Percentiles rank a stretch among this genome's conserved stretches.
phyloP scores from a whole-genome alignment of 2,329 filamentous ascomycete species.

The Pseudogymnoascus verrucosus region DNA sequence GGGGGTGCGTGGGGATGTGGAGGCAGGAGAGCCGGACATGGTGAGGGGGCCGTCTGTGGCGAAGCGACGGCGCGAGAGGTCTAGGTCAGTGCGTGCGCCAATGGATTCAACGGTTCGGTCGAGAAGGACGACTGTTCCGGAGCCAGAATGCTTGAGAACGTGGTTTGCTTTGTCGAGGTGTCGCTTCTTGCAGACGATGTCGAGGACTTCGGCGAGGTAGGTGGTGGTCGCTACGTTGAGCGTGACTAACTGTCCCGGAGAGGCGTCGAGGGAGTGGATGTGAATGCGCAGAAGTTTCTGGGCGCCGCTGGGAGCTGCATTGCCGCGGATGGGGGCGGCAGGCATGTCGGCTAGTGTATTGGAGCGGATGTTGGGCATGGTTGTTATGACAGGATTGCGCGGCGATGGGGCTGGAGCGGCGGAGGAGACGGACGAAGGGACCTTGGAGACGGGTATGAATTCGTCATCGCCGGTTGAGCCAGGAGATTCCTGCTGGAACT shows the following conservation, averaged over 20 bases:
- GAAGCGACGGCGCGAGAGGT: slow-evolving; percentile 67
- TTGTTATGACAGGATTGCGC: slow-evolving; percentile 54
- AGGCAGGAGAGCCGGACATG: slow-evolving; percentile 58
- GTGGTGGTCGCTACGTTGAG: slow-evolving; percentile 74
- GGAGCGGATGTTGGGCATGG: slow-evolving; percentile 43
- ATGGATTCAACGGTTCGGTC: slow-evolving; percentile 75
- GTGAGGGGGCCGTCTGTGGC: slow-evolving; percentile 65
- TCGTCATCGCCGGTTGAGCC: slow-evolving; percentile 33
- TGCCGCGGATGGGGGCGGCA: slow-evolving; percentile 31
- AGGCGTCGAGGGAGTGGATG: slow-evolving; percentile 59
- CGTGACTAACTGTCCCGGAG: slow-evolving; percentile 65
- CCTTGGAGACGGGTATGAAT: slow-evolving; percentile 30
- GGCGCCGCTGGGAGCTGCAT: slow-evolving; percentile 45
- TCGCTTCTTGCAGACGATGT: slow-evolving; percentile 68
- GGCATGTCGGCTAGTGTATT: slow-evolving; percentile 51
- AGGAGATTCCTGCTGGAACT: slow-evolving; percentile 51
- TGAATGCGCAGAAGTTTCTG: slow-evolving; percentile 66
- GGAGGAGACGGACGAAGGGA: slow-evolving; percentile 33
- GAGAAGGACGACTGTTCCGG: slow-evolving; percentile 64
- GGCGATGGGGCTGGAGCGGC: slow-evolving; percentile 34
- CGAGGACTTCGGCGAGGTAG: slow-evolving; percentile 74
- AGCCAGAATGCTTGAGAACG: slow-evolving; percentile 68
- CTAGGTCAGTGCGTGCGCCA: slow-evolving; percentile 65
- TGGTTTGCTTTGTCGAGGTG: slow-evolving; percentile 72
- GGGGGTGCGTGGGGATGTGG: slow-evolving; percentile 58